phyloP scores from a whole-genome alignment of 176 grass and related monocot genomes.

The Cymbopogon citratus region DNA sequence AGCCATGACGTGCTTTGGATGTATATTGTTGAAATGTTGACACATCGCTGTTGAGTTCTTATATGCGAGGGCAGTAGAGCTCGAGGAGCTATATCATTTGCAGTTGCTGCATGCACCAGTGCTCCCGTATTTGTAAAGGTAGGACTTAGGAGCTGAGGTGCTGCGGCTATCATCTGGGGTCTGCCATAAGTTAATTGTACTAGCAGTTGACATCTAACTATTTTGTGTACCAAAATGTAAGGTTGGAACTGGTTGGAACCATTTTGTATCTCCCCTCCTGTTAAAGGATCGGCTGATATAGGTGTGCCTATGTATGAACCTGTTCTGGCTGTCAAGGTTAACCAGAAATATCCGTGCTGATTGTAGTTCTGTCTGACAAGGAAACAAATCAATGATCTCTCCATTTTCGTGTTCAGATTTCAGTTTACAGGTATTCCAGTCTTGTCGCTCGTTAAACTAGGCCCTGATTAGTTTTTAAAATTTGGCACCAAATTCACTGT shows the following conservation, averaged over 20 bases:
- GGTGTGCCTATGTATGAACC: not conserved
- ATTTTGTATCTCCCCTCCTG: not conserved
- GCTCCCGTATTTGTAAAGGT: conserved; percentile 1
- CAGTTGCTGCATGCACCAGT: not conserved
- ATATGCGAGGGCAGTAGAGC: not conserved
- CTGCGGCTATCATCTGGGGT: conserved; percentile 1
- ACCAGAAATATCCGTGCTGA: not conserved
- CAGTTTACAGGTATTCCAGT: not conserved
- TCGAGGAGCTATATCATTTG: not conserved
- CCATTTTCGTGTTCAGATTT: not conserved
- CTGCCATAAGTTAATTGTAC: conserved; percentile 16
- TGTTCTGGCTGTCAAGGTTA: not conserved
- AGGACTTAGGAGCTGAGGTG: not conserved
- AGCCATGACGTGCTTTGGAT: not conserved
- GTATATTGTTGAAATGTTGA: not conserved
- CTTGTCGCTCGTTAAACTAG: not conserved
- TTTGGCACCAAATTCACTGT: too few species aligned
- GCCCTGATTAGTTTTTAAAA: too few species aligned
- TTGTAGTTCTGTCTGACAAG: not conserved
- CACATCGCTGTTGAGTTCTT: not conserved
- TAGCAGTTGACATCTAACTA: conserved; percentile 32
- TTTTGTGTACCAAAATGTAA: conserved; percentile 35
- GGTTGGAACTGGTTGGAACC: not conserved
- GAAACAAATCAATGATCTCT: not conserved
- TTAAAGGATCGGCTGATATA: not conserved